Evolutionary conservation across 805 yeast species (phyloP).

Genomic region (Wickerhamiella spandovensis): DNA sequence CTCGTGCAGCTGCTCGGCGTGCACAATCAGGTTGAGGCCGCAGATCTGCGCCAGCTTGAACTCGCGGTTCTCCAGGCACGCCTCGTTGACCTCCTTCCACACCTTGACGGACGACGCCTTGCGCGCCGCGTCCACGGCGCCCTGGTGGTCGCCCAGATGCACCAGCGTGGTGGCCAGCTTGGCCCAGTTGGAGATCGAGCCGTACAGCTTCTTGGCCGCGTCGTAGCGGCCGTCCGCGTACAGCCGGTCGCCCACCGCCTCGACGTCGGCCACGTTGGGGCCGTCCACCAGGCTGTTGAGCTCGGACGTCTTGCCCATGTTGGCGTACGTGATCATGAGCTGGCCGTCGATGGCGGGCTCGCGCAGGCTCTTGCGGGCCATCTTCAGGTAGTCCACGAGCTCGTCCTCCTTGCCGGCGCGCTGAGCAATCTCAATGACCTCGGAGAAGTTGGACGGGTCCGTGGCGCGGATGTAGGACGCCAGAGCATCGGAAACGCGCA

Average conservation of each 20-base stretch:
- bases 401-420: slow-evolving; percentile 96
- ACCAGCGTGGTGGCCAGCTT: slow-evolving; percentile 95
- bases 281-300: slow-evolving; percentile 75
- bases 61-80: slow-evolving; percentile 89
- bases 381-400: slow-evolving; percentile 65
- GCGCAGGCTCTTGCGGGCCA: slow-evolving; percentile 85
- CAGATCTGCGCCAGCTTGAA: slow-evolving; percentile 96
- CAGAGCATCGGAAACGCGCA: slow-evolving; percentile 83
- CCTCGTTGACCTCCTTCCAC: slow-evolving; percentile 96
- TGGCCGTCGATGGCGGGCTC: slow-evolving; percentile 93
- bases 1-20: slow-evolving; percentile 92
- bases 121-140: slow-evolving; percentile 97
- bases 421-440: slow-evolving; percentile 88
- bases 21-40: slow-evolving; percentile 92
- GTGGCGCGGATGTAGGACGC: slow-evolving; percentile 83
- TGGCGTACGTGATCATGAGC: slow-evolving; percentile 74
- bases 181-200: slow-evolving; percentile 83
- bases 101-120: slow-evolving; percentile 88
- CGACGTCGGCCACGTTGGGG: slow-evolving; percentile 86
- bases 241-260: slow-evolving; percentile 81
- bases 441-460: slow-evolving; percentile 79
- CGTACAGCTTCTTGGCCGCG: slow-evolving; percentile 81
- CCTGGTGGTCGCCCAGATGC: slow-evolving; percentile 80
- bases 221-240: slow-evolving; percentile 70
- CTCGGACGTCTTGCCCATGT: slow-evolving; percentile 58